These are phyloP conservation scores for Chlorophyllum brunneum DNA, from an alignment of 768 basidiomycete species.

Conservation along the genomic window DNA sequence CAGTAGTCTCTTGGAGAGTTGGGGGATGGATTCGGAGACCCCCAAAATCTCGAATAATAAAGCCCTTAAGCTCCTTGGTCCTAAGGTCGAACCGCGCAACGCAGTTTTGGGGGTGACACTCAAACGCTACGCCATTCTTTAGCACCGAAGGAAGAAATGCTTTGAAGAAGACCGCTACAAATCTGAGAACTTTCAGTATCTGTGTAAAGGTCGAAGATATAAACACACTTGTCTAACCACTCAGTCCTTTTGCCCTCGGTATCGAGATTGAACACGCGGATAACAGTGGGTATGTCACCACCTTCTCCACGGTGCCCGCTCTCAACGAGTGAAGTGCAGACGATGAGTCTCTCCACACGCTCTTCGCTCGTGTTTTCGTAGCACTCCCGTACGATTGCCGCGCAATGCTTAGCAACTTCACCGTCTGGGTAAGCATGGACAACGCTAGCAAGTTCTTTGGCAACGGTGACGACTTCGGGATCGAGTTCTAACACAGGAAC, in stretches of 20 bases:
- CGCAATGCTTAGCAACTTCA: conserved; percentile 52
- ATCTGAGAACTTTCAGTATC: conserved; percentile 26
- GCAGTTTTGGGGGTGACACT: conserved; percentile 59
- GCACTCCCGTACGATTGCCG: conserved; percentile 49
- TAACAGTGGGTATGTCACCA: conserved; percentile 42
- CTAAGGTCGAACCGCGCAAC: conserved; percentile 47
- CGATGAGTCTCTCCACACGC: conserved; percentile 47
- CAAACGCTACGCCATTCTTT: conserved; percentile 54
- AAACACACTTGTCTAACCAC: conserved; percentile 47
- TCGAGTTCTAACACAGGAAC: conserved; percentile 48
- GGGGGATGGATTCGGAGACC: conserved; percentile 50
- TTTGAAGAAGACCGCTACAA: conserved; percentile 45
- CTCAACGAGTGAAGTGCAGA: conserved; percentile 55
- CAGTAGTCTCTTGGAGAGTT: conserved; percentile 46
- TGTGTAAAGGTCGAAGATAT: not conserved
- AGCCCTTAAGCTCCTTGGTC: conserved; percentile 48
- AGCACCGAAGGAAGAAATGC: conserved; percentile 54
- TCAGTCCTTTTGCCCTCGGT: conserved; percentile 44
- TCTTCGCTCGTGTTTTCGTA: conserved; percentile 46
- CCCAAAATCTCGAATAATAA: conserved; percentile 57
- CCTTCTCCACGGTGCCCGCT: conserved; percentile 45
- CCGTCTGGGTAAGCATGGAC: conserved; percentile 43
- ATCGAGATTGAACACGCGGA: conserved; percentile 47
- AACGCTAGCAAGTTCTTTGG: conserved; percentile 51
- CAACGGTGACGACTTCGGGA: conserved; percentile 45